Evolutionary conservation across 257 asterid genomes (phyloP).

Genomic region (Solanum raphanifolium): DNA sequence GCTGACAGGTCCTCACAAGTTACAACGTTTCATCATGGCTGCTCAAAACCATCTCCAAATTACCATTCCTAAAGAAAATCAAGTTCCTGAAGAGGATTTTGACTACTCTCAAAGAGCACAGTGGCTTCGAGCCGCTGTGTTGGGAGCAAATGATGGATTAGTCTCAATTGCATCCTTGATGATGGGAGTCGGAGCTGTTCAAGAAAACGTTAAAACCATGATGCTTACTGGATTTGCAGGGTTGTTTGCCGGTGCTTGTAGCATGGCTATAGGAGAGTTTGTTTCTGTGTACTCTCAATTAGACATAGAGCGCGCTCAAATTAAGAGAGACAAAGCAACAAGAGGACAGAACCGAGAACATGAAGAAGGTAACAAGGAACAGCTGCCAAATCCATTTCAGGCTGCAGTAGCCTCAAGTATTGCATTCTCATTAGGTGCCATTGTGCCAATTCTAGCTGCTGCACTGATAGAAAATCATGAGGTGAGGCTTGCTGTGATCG

Average conservation of each 20-base stretch:
- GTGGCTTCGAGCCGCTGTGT: conserved; percentile 12
- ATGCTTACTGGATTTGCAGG: conserved; percentile 46
- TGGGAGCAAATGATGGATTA: conserved; percentile 15
- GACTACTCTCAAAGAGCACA: conserved; percentile 30
- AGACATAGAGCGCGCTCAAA: neutral
- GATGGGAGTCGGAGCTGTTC: conserved; percentile 12
- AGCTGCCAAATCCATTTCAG: neutral
- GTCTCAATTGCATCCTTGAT: neutral
- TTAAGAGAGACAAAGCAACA: neutral
- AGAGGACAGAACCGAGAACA: neutral
- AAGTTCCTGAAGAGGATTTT: conserved; percentile 9
- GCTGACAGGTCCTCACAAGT: neutral
- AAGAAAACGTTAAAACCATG: conserved; percentile 35
- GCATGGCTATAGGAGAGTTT: neutral
- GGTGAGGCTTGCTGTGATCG: neutral
- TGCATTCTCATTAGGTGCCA: neutral
- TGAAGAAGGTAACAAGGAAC: neutral
- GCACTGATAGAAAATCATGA: neutral
- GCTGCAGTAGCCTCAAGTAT: neutral
- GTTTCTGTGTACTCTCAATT: neutral
- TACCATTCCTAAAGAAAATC: neutral
- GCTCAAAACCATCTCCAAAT: neutral
- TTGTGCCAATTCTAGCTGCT: neutral
- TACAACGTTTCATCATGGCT: neutral
- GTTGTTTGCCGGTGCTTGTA: conserved; percentile 36